Conservation (phyloP, 225 moss, liverwort and hornwort genomes). For the Anthoceros angustus region DNA sequence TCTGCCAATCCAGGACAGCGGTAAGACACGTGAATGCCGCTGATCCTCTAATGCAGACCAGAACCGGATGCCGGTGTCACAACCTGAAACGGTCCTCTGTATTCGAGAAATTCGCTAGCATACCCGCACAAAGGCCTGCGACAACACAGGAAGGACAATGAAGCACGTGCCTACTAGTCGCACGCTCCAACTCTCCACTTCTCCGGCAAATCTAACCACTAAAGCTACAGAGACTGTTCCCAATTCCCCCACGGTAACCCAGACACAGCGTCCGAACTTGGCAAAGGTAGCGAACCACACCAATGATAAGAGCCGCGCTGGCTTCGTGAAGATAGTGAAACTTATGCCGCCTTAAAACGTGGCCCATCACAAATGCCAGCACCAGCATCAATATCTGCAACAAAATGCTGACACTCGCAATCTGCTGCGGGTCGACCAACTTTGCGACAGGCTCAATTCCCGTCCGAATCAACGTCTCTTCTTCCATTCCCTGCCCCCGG, state of each 20-base stretch:
- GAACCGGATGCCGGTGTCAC: background rate
- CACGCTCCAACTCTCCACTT: background rate
- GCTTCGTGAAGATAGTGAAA: slow-evolving; percentile 95
- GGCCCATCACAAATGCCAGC: slow-evolving; percentile 81
- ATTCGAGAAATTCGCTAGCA: slow-evolving; percentile 74
- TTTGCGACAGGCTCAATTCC: too few species aligned
- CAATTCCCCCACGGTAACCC: background rate
- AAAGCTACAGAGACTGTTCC: too few species aligned
- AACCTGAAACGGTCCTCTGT: slow-evolving; percentile 76
- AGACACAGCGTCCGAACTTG: background rate
- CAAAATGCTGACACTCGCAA: slow-evolving; percentile 91
- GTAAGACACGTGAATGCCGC: background rate
- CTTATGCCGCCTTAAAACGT: slow-evolving; percentile 90
- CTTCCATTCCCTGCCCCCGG: too few species aligned
- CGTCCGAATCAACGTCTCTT: too few species aligned
- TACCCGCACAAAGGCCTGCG: slow-evolving; percentile 47
- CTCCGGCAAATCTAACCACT: background rate
- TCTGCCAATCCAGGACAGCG: slow-evolving; percentile 23
- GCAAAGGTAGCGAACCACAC: slow-evolving; percentile 20
- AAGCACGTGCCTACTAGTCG: background rate
- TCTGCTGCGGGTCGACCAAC: slow-evolving; percentile 57
- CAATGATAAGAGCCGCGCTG: slow-evolving; percentile 80
- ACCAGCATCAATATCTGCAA: slow-evolving; percentile 94
- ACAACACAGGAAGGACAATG: background rate
- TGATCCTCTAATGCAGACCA: background rate